Base-by-base conservation (phyloP, 345 rosid species). In the Corymbia maculata region DNA sequence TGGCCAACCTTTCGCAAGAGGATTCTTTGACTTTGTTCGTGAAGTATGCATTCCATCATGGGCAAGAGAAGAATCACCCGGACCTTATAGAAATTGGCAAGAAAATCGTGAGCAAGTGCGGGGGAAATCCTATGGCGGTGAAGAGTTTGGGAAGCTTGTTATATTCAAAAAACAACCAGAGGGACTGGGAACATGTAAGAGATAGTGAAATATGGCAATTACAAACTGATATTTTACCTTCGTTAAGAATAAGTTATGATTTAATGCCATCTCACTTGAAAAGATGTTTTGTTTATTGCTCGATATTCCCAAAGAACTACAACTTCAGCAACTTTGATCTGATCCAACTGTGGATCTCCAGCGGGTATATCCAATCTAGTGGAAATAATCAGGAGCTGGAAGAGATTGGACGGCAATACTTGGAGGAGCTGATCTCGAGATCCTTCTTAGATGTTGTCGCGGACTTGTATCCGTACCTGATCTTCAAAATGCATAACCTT, bases 231-330 rank as follows among this genome's bases (percentile, higher is more conserved):
- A 89, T 91, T 6, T 84, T 91, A n/a, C 75, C 87, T 24, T 57
- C n/a, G 9, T 3, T 57, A 0, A 24, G 66, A 59, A 86, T 91
- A 53, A 93, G 92, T 79, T 93, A 88, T 6, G 89, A 89, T 51
- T 57, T 90, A 57, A 92, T 93, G 42, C 93, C 93, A 14, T 42
- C 91, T 26, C n/a, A 88, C 52, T 89, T 93, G 87, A 93, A 92
- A 82, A 89, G 85, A 79, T 92, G 93, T 86, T 92, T 91, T 66
- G 93, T 92, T 19, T 89, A 88, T 26, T 91, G 94, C 85, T 87
- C 91, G 8, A 88, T 91, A 66, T 90, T 90, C 59, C 93, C 93
- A 0, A 93, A 89, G 86, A 91, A 87, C 52, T 85, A 82, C 53
- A n/a, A 16, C 24, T 87, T 91, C 28, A 12, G 52, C 16, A 87